Percentiles rank a stretch among this genome's conserved stretches.
Evolutionary conservation across 495 filamentous ascomycete species (phyloP).

Genomic region (Viridothelium virens): DNA sequence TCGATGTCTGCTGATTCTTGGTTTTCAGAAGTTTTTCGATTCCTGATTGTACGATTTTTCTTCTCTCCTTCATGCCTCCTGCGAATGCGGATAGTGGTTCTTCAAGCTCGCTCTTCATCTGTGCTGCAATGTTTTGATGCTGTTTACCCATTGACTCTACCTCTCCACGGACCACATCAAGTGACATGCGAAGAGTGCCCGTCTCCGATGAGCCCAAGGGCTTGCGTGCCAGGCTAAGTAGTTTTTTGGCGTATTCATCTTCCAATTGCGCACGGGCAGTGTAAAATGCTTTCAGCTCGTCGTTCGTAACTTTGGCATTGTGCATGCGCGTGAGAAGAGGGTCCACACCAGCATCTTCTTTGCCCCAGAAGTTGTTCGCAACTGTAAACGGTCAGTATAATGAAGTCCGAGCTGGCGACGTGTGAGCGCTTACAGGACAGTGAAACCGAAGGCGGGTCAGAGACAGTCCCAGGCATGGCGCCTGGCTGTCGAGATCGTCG

Average conservation of each 20-base stretch:
- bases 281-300: slow-evolving; percentile 91
- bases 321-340: slow-evolving; percentile 96
- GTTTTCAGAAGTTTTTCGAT: slow-evolving; percentile 89
- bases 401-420: background rate
- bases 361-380: slow-evolving; percentile 99
- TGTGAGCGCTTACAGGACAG: slow-evolving; percentile 50
- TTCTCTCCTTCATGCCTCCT: slow-evolving; percentile 85
- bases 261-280: slow-evolving; percentile 85
- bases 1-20: slow-evolving; percentile 83
- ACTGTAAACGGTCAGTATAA: slow-evolving; percentile 46
- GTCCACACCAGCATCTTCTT: slow-evolving; percentile 90
- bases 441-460: slow-evolving; percentile 56
- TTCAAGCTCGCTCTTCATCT: slow-evolving; percentile 97
- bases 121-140: slow-evolving; percentile 76
- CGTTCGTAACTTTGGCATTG: slow-evolving; percentile 87
- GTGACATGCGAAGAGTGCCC: slow-evolving; percentile 71
- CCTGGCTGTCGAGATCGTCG: slow-evolving; percentile 14
- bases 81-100: slow-evolving; percentile 87
- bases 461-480: slow-evolving; percentile 52
- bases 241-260: slow-evolving; percentile 94
- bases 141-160: slow-evolving; percentile 92
- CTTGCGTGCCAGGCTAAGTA: slow-evolving; percentile 78
- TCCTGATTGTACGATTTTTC: slow-evolving; percentile 89
- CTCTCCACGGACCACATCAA: slow-evolving; percentile 82
- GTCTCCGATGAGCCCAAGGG: slow-evolving; percentile 81